phyloP scores from a whole-genome alignment of 2,329 filamentous ascomycete species.

The Microsporum audouinii region DNA sequence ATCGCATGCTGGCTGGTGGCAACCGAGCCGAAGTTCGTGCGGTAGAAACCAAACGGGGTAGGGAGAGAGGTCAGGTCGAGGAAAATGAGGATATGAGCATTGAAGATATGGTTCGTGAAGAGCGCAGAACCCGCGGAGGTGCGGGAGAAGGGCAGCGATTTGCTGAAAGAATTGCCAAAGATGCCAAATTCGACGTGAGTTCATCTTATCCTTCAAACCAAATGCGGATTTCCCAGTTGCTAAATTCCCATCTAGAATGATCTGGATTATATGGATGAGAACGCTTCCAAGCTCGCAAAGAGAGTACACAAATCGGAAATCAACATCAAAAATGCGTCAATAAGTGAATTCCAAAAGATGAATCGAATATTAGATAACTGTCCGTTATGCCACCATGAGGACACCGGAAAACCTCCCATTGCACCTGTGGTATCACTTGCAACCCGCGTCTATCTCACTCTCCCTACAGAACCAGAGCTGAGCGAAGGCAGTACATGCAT shows the following conservation, averaged over 20 bases:
- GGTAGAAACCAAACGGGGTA: conserved; percentile 67
- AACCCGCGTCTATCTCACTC: conserved; percentile 75
- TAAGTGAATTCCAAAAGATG: conserved; percentile 81
- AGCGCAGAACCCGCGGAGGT: conserved; percentile 70
- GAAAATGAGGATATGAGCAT: conserved; percentile 94
- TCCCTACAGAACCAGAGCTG: conserved; percentile 81
- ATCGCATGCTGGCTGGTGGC: conserved; percentile 71
- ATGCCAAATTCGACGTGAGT: conserved; percentile 65
- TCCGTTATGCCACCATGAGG: conserved; percentile 85
- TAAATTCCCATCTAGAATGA: conserved; percentile 45
- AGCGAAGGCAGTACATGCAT: conserved; percentile 75
- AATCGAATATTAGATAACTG: conserved; percentile 77
- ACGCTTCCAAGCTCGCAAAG: conserved; percentile 77
- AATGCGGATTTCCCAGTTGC: neutral
- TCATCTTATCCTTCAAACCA: neutral
- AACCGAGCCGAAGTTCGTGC: conserved; percentile 63
- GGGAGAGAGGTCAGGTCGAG: conserved; percentile 71
- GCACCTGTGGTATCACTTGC: conserved; percentile 79
- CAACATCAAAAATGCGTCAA: conserved; percentile 76
- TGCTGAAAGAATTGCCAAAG: conserved; percentile 88
- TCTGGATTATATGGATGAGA: conserved; percentile 95
- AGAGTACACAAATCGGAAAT: conserved; percentile 78
- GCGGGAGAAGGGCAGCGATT: conserved; percentile 67
- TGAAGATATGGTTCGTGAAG: conserved; percentile 93
- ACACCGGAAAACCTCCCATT: conserved; percentile 61